These are phyloP conservation scores for Acacia crassicarpa DNA, from an alignment of 306 rosid species.

Conservation along the genomic window DNA sequence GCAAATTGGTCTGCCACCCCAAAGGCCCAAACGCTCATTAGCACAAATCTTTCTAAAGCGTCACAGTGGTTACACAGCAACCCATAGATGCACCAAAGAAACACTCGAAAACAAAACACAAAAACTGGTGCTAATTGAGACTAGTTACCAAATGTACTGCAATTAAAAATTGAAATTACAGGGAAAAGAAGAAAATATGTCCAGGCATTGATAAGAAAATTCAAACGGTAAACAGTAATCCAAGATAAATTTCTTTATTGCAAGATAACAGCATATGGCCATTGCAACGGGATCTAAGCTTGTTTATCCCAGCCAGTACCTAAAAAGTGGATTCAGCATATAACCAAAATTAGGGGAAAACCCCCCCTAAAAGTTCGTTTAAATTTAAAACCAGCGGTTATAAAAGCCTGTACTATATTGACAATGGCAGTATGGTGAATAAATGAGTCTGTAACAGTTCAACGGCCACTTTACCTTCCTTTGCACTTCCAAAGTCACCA, in stretches of 20 bases:
- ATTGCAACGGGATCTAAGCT: not conserved
- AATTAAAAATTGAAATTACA: not conserved
- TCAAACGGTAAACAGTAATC: not conserved
- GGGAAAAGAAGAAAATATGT: not conserved
- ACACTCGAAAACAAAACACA: not conserved
- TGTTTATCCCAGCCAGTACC: not conserved
- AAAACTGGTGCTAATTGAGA: not conserved
- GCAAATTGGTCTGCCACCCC: not conserved
- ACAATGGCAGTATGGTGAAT: conserved; percentile 8
- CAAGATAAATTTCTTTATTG: not conserved
- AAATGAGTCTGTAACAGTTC: conserved; percentile 10
- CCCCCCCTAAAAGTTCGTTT: not conserved
- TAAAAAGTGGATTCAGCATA: not conserved
- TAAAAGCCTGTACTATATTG: not conserved
- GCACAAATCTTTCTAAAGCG: not conserved
- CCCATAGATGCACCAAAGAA: not conserved
- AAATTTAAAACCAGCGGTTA: not conserved
- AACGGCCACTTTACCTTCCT: not conserved
- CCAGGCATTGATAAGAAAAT: not conserved
- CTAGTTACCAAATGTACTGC: not conserved
- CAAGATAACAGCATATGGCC: not conserved
- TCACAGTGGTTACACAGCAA: not conserved
- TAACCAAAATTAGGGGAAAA: not conserved
- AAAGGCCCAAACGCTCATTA: not conserved
- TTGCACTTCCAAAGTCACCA: conserved; percentile 20